A percentile compares a stretch with the other conserved stretches of the same genome.
Conservation (phyloP, 495 filamentous ascomycete species). For the Staphylotrichum tortipilum region DNA sequence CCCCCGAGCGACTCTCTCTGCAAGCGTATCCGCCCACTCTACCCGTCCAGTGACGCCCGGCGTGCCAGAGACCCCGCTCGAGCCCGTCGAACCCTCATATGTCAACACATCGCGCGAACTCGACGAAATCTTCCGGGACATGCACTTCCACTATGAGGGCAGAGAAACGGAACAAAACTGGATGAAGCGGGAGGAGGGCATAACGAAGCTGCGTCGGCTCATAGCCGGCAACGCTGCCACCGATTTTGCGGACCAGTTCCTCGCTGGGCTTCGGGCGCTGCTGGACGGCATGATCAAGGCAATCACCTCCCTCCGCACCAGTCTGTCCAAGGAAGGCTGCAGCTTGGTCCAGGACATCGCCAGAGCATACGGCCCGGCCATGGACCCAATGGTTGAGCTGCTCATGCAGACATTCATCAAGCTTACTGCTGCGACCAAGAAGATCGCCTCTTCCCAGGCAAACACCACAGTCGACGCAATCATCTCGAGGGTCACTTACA, state of each 20-base stretch:
- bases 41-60: slow-evolving; percentile 42
- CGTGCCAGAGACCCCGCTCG: slow-evolving; percentile 49
- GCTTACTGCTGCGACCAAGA: slow-evolving; percentile 77
- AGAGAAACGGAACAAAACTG: slow-evolving; percentile 89
- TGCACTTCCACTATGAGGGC: slow-evolving; percentile 77
- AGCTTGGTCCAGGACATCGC: slow-evolving; percentile 81
- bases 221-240: slow-evolving; percentile 75
- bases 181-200: slow-evolving; percentile 70
- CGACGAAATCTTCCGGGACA: slow-evolving; percentile 72
- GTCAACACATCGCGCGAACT: slow-evolving; percentile 74
- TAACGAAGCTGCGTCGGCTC: slow-evolving; percentile 65
- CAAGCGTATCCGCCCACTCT: slow-evolving; percentile 42
- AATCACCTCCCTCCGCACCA: slow-evolving; percentile 78
- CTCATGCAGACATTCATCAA: slow-evolving; percentile 85
- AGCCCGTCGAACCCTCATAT: slow-evolving; percentile 67
- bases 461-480: slow-evolving; percentile 68
- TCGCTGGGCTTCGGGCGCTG: slow-evolving; percentile 59
- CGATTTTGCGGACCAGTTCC: slow-evolving; percentile 61
- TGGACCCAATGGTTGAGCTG: slow-evolving; percentile 86
- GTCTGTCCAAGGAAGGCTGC: slow-evolving; percentile 76
- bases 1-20: slow-evolving; percentile 36
- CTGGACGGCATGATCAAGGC: slow-evolving; percentile 88
- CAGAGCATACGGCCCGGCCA: slow-evolving; percentile 58
- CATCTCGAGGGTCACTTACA: slow-evolving; percentile 69
- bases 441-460: slow-evolving; percentile 73